Base-by-base conservation (phyloP, 768 basidiomycete species). In the Auricularia cornea region DNA sequence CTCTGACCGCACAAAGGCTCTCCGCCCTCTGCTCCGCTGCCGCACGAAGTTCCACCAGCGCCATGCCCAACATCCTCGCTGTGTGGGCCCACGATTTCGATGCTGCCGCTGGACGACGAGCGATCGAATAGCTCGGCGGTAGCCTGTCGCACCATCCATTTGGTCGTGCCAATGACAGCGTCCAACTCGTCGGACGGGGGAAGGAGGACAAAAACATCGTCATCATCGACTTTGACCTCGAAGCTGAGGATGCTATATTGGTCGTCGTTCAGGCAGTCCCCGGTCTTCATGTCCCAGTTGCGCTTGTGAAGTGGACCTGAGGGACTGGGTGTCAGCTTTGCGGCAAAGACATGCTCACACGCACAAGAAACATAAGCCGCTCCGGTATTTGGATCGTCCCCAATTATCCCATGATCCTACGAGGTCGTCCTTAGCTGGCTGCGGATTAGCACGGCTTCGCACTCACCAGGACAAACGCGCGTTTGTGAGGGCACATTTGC, bases 221-320 rank as follows among this genome's bases (percentile, higher is more conserved):
- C 72, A 3, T 72, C 69, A 35, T 81, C 78, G 59, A 77, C 77
- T 57, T 80, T 79, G 31, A 81, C 81, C 31, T 87, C 82, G 65
- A 90, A 90, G 0, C 84, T 71, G 63, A 87, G 74, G 62, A 89
- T 83, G 60, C 79, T 77, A 72, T 84, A 87, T 6, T 83, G 79
- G 26, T 71, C 67, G 67, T 88, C 85, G 65, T 82, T 86, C 31
- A 85, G 67, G 68, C 87, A 88, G 48, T 77, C 75, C 0, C 88
- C 88, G 2, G 75, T 76, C 3, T 75, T 73, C 28, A 89, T 75
- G 14, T 78, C 75, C 72, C 84, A 89, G 71, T 88, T 87, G 26
- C 83, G 77, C 72, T 87, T 89, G 73, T 87, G 87, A 59, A 88
- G 76, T 1, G 87, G 87, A 67, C 84, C 81, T 69, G 72, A 73